Evolutionary conservation across 371 early-diverging fungal species (phyloP), one percentile per base, ranked within the genome.

Genomic region (Lichtheimia hyalospora): DNA sequence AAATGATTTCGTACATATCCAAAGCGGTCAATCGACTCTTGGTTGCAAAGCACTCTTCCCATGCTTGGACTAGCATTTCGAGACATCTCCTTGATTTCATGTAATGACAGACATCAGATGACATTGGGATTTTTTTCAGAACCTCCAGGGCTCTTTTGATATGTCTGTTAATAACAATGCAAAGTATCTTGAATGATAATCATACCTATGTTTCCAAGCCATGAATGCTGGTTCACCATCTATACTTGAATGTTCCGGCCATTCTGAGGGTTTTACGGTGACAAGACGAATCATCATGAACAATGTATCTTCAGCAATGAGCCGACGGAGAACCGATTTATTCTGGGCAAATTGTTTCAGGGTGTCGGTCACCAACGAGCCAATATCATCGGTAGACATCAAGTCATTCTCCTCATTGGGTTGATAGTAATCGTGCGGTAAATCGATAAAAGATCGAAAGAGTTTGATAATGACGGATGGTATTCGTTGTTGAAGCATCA

Each of bases 401-500:
- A 73, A 18, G 23, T 68, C 66, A 27, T 62, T 50, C 12, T 57
- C 42, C 12, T 49, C 51, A 21, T 39, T 24, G 27, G 48, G 49
- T 12, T 57, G 41, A 21, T 73, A 58, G 39, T 73, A 67, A 24
- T 46, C 28, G 13, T 64, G 43, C 5, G 77, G 67, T 39, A 79
- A 54, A 46, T 79, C 80, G 34, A 77, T 72, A 34, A 82, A 82
- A 4, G 75, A 75, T 24, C 81, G 65, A 44, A 77, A 77, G 4
- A 78, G 52, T 57, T 79, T 75, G 54, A 77, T 76, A 15, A 77
- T 71, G 15, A 79, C 64, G 3, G 73, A 70, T 20, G 82, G 82
- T 55, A 82, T 74, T 39, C 75, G 60, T 44, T 79, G 78, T 48
- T 78, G 76, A n/a, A 72, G 52, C 68, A 79, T 68, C 7, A 74